Evolutionary conservation across 106 monocot genomes (phyloP), one percentile per base, ranked within the genome.

Genomic region (Gastrodia elata): DNA sequence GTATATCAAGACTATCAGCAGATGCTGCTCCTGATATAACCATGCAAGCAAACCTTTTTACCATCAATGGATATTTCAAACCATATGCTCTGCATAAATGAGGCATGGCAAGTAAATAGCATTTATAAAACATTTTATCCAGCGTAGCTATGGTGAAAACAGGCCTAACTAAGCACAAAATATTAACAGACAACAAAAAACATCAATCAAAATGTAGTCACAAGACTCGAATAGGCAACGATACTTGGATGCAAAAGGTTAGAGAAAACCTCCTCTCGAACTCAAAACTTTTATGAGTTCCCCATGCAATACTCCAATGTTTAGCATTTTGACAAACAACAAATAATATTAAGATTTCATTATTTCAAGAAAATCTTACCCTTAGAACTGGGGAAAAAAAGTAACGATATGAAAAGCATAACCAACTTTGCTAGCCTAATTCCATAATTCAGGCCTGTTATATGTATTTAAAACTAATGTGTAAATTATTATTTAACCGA

Each of bases 1-100:
- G 92, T 77, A 96, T 92, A 77, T 92, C 85, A 71, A 96, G 75
- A 76, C 64, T 55, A 52, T 89, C 80, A 67, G 81, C 79, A 80
- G 85, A 72, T 24, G 75, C 71, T 71, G 81, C 80, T 77, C 89
- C 89, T 52, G 87, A 85, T 74, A 96, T 68, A 68, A 92, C 87
- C 96, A 92, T 96, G 71, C 90, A 96, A 49, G 90, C 96, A 32
- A 96, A 71, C 28, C 96, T 75, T 82, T 96, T 90, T 56, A 84
- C 89, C 81, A 96, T 82, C 55, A 87, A 77, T 55, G 92, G 92
- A 76, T 92, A 96, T 73, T 90, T 96, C 79, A 96, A 71, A 41
- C 79, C 79, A 22, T 65, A 71, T n/a, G 33, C 46, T 76, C 96
- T 96, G 84, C 71, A 89, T 13, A 48, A 78, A 16, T 22, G 44